A percentile compares a stretch with the other conserved stretches of the same genome.
Evolutionary conservation across 352 stramenopile species (phyloP).

Genomic region (Pythium coloratum): DNA sequence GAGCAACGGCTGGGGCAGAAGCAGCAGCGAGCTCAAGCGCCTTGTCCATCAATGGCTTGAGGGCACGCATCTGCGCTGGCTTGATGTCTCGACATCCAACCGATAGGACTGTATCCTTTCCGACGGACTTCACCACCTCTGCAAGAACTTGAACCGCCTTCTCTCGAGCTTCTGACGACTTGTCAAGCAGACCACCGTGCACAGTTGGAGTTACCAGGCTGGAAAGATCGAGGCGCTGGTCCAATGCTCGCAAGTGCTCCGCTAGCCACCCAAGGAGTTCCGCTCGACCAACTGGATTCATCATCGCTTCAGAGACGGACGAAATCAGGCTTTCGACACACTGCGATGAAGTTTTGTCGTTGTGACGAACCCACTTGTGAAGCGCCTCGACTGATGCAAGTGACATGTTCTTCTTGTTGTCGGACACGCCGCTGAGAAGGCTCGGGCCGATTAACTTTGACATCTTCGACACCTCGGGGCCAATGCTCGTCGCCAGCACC

Average conservation of each 20-base stretch:
- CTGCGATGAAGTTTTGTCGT: constrained; percentile 49
- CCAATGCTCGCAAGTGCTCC: constrained; percentile 63
- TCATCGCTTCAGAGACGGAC: constrained; percentile 64
- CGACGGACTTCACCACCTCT: constrained; percentile 83
- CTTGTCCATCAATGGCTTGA: constrained; percentile 86
- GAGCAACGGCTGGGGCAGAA: background rate
- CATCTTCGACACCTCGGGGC: constrained; percentile 75
- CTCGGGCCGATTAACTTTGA: constrained; percentile 75
- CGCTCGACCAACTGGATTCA: constrained; percentile 76
- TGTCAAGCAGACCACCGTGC: constrained; percentile 77
- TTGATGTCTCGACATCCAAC: constrained; percentile 81
- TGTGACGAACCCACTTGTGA: constrained; percentile 85
- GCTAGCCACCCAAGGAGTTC: constrained; percentile 77
- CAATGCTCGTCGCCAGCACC: constrained; percentile 71
- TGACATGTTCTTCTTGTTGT: constrained; percentile 92
- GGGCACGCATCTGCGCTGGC: constrained; percentile 79
- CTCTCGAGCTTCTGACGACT: constrained; percentile 78
- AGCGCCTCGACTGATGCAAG: constrained; percentile 69
- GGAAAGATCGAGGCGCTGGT: constrained; percentile 63
- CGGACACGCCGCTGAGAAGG: constrained; percentile 67
- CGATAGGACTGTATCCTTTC: constrained; percentile 69
- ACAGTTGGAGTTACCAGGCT: constrained; percentile 70
- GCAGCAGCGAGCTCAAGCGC: constrained; percentile 40
- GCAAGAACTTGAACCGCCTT: constrained; percentile 77
- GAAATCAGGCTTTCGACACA: constrained; percentile 78